Base-by-base conservation (phyloP, 2,329 filamentous ascomycete species). In the Alternaria alternata region DNA sequence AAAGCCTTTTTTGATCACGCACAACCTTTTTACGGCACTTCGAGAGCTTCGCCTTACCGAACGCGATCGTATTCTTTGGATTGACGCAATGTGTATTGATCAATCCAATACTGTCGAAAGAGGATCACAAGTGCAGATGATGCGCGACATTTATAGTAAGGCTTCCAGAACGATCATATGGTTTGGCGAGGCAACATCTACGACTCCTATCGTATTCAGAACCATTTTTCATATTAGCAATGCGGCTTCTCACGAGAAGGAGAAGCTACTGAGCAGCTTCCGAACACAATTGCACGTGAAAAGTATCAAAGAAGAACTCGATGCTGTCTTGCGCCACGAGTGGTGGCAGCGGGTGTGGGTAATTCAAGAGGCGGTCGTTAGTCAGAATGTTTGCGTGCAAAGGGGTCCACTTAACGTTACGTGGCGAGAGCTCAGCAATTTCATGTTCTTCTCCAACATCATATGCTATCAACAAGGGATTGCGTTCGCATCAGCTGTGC, bases 331-430 rank as follows among this genome's bases (percentile, higher is more conserved):
- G 12, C n/a, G 52, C 12, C 36, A 61, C 24, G 61, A 61, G 18
- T 61, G 61, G 57, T 63, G 49, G 53, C n/a, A 34, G 34, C 53
- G 57, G 8, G 54, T 48, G 1, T 63, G 61, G 61, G 34, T 53
- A 12, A 52, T 63, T 14, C 61, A 61, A 43, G 57, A 63, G 22
- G 38, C 57, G 5, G 53, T 61, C 5, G 38, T 58, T 11, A 39
- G 53, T 4, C 18, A 24, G 8, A 20, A 55, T 6, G 49, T 61
- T 4, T n/a, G 61, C 26, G 34, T 63, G 38, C 54, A 61, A 24
- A 30, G 58, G 14, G 61, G 57, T n/a, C 4, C 54, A 4, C 41
- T 48, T 5, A 44, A 54, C 22, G 39, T 49, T 5, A 28, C 28
- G 6, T 57, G 57, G 61, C 39, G 43, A 18, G 39, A 32, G 14